Evolutionary conservation across 345 rosid species (phyloP), one percentile per base, ranked within the genome.

Genomic region (Hibiscus mutabilis): DNA sequence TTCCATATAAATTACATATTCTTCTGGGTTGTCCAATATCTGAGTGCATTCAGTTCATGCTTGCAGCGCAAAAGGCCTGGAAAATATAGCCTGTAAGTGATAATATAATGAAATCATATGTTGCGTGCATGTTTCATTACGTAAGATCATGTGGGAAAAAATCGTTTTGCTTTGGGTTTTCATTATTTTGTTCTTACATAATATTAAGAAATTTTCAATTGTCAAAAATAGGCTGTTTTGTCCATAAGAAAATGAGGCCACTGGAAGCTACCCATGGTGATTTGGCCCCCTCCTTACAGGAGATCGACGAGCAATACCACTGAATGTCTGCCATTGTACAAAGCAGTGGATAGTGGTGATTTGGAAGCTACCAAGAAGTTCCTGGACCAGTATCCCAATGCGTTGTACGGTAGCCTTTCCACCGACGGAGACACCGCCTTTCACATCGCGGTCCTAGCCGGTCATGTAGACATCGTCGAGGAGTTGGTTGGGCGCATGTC

Each of bases 401-500:
- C 79, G 3, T 63, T 88, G 56, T 85, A 84, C 37, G 84, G 82
- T 31, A 82, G 86, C 42, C 76, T 85, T 63, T 81, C 89, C 22
- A 67, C 77, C 4, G 91, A 90, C 14, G 90, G 87, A 29, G 92
- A 90, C 75, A 84, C 77, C 8, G 84, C 91, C 5, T 82, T 90
- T 53, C 96, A 90, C 62, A 79, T 85, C 21, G 92, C 91, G 0
- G 92, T 86, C 14, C 78, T 88, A 12, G 86, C 96, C 0, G 96
- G 96, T 12, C 92, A 84, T 22, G 64, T 72, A 46, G 82, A 80
- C 67, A 83, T 90, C 9, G 91, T 90, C 3, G 85, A 72, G 79
- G 86, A 88, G 80, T 40, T 90, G 64, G 70, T 85, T 22, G 47
- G 57, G 10, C 51, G 72, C 60, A 73, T 84, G 61, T 63, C 60